These are phyloP conservation scores for Nitzschia inconspicua DNA, from an alignment of 108 stramenopile genomes.

Conservation along the genomic window DNA sequence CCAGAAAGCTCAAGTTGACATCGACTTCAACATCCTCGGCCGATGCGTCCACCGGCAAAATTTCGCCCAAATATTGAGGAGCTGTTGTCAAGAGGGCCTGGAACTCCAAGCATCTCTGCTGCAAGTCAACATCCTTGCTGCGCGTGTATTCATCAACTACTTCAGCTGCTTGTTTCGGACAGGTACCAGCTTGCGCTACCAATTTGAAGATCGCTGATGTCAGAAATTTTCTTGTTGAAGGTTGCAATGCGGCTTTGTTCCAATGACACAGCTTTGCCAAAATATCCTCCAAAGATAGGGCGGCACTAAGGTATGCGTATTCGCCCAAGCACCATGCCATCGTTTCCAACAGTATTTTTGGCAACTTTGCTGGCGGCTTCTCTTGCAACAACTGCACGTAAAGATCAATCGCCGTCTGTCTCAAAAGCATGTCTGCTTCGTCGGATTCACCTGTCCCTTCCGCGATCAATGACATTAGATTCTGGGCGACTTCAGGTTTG, in stretches of 20 bases:
- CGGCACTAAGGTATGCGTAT: conserved; percentile 89
- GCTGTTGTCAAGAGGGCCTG: conserved; percentile 69
- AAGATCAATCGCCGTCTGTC: conserved; percentile 90
- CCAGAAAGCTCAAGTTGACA: conserved; percentile 83
- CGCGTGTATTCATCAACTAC: conserved; percentile 86
- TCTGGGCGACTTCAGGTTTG: conserved; percentile 87
- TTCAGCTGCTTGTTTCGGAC: conserved; percentile 79
- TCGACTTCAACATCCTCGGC: conserved; percentile 93
- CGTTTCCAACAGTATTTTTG: conserved; percentile 84
- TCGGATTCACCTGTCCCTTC: conserved; percentile 96
- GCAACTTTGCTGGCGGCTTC: conserved; percentile 61
- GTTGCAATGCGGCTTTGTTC: conserved; percentile 29
- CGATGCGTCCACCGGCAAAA: conserved; percentile 94
- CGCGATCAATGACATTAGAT: conserved; percentile 92
- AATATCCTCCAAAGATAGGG: conserved; percentile 60
- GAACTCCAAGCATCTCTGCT: conserved; percentile 93
- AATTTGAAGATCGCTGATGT: conserved; percentile 93
- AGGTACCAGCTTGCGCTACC: conserved; percentile 89
- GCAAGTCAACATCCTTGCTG: conserved; percentile 85
- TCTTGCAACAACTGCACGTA: conserved; percentile 76
- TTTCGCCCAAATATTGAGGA: conserved; percentile 75
- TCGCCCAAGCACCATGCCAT: conserved; percentile 99
- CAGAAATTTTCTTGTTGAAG: conserved; percentile 75
- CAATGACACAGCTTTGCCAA: conserved; percentile 71
- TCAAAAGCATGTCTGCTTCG: conserved; percentile 83